Conservation (phyloP, 345 rosid genomes). For the Citrus hindsii region DNA sequence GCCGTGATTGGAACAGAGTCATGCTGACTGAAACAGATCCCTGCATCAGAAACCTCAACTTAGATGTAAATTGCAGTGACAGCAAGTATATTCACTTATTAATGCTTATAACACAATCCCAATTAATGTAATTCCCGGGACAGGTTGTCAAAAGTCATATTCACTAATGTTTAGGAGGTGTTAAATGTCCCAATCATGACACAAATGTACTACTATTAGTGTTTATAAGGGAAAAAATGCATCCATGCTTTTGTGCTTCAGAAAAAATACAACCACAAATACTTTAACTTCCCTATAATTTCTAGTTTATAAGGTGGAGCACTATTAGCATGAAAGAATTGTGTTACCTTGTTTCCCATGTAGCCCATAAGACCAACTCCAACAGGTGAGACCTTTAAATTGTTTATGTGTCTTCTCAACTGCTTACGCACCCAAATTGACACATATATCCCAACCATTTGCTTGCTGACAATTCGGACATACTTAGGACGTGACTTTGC, state of each 20-base stretch:
- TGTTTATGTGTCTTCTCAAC: constrained; percentile 85
- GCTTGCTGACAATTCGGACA: constrained; percentile 91
- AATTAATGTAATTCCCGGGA: background rate
- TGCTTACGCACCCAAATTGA: constrained; percentile 89
- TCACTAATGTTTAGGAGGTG: background rate
- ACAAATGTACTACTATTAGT: background rate
- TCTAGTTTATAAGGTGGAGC: background rate
- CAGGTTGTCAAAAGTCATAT: background rate
- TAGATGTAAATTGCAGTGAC: constrained; percentile 12
- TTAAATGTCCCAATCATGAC: background rate
- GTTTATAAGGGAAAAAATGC: background rate
- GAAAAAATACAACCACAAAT: background rate
- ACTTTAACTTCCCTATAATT: background rate
- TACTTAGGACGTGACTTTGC: constrained; percentile 41
- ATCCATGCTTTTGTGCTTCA: background rate
- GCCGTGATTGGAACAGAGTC: constrained; percentile 81
- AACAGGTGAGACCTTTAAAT: constrained; percentile 87
- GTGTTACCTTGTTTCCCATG: constrained; percentile 95
- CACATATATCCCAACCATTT: constrained; percentile 96
- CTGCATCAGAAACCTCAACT: constrained; percentile 45
- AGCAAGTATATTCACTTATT: background rate
- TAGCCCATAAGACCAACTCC: constrained; percentile 99
- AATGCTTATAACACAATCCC: background rate
- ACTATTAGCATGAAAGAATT: constrained; percentile 3
- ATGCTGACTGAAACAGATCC: constrained; percentile 98